These are phyloP conservation scores for Paracamarosporium sp. DNA, from an alignment of 2,329 filamentous ascomycete species.

Conservation along the genomic window DNA sequence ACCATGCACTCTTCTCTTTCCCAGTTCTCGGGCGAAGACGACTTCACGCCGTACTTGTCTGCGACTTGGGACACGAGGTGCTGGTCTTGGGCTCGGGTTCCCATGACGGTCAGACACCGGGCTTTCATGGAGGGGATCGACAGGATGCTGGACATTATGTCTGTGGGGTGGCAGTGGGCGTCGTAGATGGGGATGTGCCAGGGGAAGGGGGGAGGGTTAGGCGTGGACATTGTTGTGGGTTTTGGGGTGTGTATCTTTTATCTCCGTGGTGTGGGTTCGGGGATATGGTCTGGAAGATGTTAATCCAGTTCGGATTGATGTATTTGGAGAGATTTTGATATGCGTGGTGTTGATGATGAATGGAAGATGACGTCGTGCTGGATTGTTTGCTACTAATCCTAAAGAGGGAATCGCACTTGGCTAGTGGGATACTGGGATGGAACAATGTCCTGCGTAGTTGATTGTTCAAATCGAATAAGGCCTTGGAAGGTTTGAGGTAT, in stretches of 20 bases:
- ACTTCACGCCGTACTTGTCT: slow-evolving; percentile 58
- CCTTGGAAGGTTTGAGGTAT: too few species aligned
- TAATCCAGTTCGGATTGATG: too few species aligned
- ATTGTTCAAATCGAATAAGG: too few species aligned
- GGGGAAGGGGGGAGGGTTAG: slow-evolving; percentile 56
- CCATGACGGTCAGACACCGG: slow-evolving; percentile 74
- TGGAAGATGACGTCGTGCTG: background rate
- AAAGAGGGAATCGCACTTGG: too few species aligned
- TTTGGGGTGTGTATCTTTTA: too few species aligned
- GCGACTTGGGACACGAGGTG: slow-evolving; percentile 71
- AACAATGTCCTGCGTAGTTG: too few species aligned
- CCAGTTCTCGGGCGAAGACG: slow-evolving; percentile 29
- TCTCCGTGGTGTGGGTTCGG: too few species aligned
- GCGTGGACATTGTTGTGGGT: background rate
- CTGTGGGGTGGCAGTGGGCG: slow-evolving; percentile 85
- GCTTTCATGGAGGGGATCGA: slow-evolving; percentile 70
- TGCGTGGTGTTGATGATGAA: background rate
- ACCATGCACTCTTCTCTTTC: slow-evolving; percentile 57
- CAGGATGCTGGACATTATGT: slow-evolving; percentile 70
- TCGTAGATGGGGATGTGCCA: slow-evolving; percentile 77
- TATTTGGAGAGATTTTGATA: background rate
- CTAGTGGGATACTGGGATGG: too few species aligned
- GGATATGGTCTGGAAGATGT: too few species aligned
- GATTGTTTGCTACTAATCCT: background rate
- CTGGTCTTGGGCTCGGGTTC: slow-evolving; percentile 78